phyloP scores from a whole-genome alignment of 306 rosid species.

The Pterocarpus santalinus region DNA sequence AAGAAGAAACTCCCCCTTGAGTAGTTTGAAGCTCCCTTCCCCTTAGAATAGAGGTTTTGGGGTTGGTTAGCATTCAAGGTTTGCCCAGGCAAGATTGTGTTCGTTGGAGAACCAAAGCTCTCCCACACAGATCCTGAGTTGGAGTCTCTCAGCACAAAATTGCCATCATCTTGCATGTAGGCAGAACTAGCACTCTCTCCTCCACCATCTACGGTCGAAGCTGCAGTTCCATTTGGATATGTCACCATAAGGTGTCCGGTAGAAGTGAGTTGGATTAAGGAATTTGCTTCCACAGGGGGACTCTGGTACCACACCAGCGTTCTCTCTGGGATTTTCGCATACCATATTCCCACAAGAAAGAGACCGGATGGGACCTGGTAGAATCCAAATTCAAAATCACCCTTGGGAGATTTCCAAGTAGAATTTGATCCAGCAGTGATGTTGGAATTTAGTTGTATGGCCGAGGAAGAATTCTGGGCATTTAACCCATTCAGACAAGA shows the following conservation, averaged over 20 bases:
- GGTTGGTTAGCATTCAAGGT: neutral
- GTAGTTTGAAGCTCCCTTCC: conserved; percentile 45
- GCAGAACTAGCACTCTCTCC: conserved; percentile 21
- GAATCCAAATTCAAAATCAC: conserved; percentile 57
- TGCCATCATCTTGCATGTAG: conserved; percentile 42
- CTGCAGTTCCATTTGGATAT: conserved; percentile 29
- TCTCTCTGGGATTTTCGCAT: conserved; percentile 42
- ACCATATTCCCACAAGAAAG: conserved; percentile 50
- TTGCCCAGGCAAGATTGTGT: conserved; percentile 48
- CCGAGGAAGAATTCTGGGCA: conserved; percentile 34
- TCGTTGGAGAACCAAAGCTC: conserved; percentile 31
- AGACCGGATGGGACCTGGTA: conserved; percentile 10
- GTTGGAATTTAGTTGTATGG: neutral
- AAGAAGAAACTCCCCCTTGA: conserved; percentile 39
- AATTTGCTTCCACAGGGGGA: conserved; percentile 35
- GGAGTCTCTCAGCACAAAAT: conserved; percentile 35
- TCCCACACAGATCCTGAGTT: conserved; percentile 17
- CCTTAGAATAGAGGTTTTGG: conserved; percentile 36
- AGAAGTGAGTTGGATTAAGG: conserved; percentile 37
- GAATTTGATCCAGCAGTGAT: conserved; percentile 52
- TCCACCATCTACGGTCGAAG: neutral
- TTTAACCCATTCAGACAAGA: conserved; percentile 9
- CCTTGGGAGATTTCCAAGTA: conserved; percentile 45
- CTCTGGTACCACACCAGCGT: conserved; percentile 52
- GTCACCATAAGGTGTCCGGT: conserved; percentile 40